Conservation (phyloP, 2,329 filamentous ascomycete genomes). For the Alternaria incomplexa region DNA sequence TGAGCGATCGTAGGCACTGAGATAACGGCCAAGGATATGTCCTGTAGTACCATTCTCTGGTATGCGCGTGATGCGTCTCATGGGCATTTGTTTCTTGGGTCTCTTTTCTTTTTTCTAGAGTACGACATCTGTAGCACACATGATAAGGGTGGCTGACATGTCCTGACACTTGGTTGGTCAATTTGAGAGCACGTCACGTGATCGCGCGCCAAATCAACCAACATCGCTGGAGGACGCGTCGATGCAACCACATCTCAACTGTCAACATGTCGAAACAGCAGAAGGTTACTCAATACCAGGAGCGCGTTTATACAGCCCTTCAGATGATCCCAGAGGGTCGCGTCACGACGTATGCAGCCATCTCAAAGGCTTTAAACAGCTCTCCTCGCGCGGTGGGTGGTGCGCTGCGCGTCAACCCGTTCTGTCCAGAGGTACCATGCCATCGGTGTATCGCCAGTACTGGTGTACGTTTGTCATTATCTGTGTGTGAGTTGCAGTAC, state of each 20-base stretch:
- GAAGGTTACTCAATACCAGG: conserved; percentile 46
- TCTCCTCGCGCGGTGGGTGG: conserved; percentile 80
- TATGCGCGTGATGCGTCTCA: neutral
- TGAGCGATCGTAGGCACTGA: neutral
- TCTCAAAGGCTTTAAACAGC: conserved; percentile 71
- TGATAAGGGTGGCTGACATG: neutral
- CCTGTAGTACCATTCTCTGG: neutral
- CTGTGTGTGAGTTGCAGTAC: neutral
- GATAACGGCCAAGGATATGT: neutral
- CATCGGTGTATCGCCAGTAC: conserved; percentile 80
- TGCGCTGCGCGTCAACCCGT: conserved; percentile 78
- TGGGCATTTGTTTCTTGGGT: neutral
- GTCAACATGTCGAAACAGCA: conserved; percentile 27
- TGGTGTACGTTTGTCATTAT: conserved; percentile 55
- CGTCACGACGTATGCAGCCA: conserved; percentile 78
- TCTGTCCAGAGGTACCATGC: conserved; percentile 81
- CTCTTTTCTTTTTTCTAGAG: neutral
- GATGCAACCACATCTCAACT: neutral
- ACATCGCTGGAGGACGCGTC: neutral
- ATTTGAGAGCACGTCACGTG: conserved; percentile 43
- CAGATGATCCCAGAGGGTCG: conserved; percentile 77
- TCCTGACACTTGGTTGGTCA: conserved; percentile 31
- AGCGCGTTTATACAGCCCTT: conserved; percentile 70
- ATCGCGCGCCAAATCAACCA: conserved; percentile 28
- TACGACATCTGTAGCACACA: neutral